Base-by-base conservation (phyloP, 2,329 filamentous ascomycete species). In the Fusarium sterilihyphosum region DNA sequence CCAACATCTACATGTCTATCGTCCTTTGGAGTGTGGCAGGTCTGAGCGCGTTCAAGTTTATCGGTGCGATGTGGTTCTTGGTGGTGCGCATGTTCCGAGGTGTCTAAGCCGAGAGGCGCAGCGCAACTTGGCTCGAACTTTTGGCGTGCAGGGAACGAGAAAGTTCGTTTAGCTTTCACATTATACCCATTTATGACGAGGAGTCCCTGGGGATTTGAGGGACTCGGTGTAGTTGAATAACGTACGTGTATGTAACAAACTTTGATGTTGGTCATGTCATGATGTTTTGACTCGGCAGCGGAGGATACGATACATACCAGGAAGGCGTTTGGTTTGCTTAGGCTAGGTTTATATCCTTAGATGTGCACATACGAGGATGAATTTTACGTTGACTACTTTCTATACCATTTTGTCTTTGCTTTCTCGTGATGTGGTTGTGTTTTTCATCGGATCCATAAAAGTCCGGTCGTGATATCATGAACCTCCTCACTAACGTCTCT, bases 11-110 rank as follows among this genome's bases (percentile, higher is more conserved):
- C 84, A 92, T 98, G 88, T 90, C 89, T 8, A 92, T 97, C 49
- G 92, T 98, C 22, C 83, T 98, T 72, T 98, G 95, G 92, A 95
- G 92, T 81, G 95, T 98, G 46, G 95, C 95, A 2, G 95, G 86
- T 5, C 83, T 98, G 64, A 95, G 93, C 31, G 90, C 91, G 5
- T 96, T 98, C 84, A 94, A 96, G 81, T 98, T 98, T 78, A 84
- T 95, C 31, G 95, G 95, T 6, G 94, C 94, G 1, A 87, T 94
- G 83, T 98, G 95, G 94, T 98, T 98, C 85, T 88, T 99, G 86
- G 88, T 98, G 77, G 92, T 96, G 65, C 88, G 95, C 78, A 89
- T 97, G 90, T 96, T 97, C 83, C 90, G 94, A 73, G 91, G 91
- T 76, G 91, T 92, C 65, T 92, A 85, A 77, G 49, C 26, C 35